Conservation (phyloP, 1,284 basidiomycete species). For the Puccinia brachypodii region DNA sequence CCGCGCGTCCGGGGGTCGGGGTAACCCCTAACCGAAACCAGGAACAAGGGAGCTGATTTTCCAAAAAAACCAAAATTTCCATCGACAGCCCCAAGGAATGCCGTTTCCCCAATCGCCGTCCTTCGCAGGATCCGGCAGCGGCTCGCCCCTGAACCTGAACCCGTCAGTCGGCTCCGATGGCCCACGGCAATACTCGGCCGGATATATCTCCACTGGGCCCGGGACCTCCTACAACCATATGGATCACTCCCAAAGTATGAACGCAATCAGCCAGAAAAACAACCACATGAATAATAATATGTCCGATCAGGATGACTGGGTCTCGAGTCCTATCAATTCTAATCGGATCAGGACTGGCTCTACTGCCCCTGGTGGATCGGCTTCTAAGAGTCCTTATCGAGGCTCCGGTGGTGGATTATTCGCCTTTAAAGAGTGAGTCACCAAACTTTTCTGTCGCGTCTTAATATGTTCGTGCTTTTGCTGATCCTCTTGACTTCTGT, state of each 20-base stretch:
- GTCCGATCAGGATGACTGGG: constrained; percentile 36
- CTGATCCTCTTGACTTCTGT: neutral
- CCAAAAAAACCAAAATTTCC: too few relatives aligned
- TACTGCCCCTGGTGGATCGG: constrained; percentile 18
- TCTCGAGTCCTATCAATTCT: constrained; percentile 10
- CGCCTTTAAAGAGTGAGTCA: constrained; percentile 38
- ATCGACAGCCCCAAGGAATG: neutral
- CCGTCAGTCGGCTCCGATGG: constrained; percentile 32
- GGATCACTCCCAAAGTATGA: constrained; percentile 19
- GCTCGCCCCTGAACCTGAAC: constrained; percentile 26
- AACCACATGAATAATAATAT: too few relatives aligned
- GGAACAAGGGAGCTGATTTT: too few relatives aligned
- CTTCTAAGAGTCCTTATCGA: constrained; percentile 21
- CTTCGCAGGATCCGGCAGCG: neutral
- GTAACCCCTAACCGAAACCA: too few relatives aligned
- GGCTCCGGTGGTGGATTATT: constrained; percentile 29
- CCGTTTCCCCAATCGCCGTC: constrained; percentile 28
- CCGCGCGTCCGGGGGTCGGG: too few relatives aligned
- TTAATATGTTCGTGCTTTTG: neutral
- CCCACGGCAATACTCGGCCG: constrained; percentile 35
- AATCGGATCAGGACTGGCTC: constrained; percentile 21
- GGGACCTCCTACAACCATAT: neutral
- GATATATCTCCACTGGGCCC: constrained; percentile 41
- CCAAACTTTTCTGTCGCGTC: neutral
- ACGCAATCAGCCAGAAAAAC: constrained; percentile 3